Evolutionary conservation across 2,329 filamentous ascomycete genomes (phyloP).

Genomic region (Colletotrichum echinochloae): DNA sequence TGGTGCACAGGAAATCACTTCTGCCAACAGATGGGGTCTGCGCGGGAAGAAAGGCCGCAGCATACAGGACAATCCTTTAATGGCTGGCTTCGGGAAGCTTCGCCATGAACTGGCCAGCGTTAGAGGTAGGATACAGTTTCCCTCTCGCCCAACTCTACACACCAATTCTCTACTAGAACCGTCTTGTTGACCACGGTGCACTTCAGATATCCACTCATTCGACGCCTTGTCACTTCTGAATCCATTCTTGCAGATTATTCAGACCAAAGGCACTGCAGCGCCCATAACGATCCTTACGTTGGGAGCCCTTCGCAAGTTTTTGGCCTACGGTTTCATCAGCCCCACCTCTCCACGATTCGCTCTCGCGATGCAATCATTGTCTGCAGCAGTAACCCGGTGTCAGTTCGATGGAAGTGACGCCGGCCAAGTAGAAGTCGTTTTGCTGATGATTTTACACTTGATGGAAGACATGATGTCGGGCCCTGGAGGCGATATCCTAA

Average conservation of each 20-base stretch:
- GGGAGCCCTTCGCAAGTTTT: slow-evolving; percentile 94
- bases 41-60: slow-evolving; percentile 96
- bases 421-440: slow-evolving; percentile 93
- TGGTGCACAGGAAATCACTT: slow-evolving; percentile 63
- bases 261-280: slow-evolving; percentile 94
- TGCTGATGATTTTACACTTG: slow-evolving; percentile 92
- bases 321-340: slow-evolving; percentile 92
- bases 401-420: slow-evolving; percentile 97
- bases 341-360: slow-evolving; percentile 87
- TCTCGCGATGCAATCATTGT: slow-evolving; percentile 93
- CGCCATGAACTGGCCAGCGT: slow-evolving; percentile 88
- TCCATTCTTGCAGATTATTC: slow-evolving; percentile 96
- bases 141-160: slow-evolving; percentile 16
- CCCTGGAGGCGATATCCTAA: slow-evolving; percentile 90
- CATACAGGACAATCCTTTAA: slow-evolving; percentile 96
- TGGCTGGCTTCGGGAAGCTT: slow-evolving; percentile 92
- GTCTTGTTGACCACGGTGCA: slow-evolving; percentile 45
- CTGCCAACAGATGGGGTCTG: slow-evolving; percentile 90
- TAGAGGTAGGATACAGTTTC: slow-evolving; percentile 69
- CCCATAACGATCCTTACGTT: slow-evolving; percentile 95
- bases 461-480: slow-evolving; percentile 99
- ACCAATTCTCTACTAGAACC: background rate
- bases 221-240: slow-evolving; percentile 91
- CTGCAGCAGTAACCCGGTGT: slow-evolving; percentile 95
- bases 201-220: slow-evolving; percentile 83